A percentile compares a stretch with the other conserved stretches of the same genome.
These are phyloP conservation scores for Omphalea diandra DNA, from an alignment of 441 rosid species.

Conservation along the genomic window DNA sequence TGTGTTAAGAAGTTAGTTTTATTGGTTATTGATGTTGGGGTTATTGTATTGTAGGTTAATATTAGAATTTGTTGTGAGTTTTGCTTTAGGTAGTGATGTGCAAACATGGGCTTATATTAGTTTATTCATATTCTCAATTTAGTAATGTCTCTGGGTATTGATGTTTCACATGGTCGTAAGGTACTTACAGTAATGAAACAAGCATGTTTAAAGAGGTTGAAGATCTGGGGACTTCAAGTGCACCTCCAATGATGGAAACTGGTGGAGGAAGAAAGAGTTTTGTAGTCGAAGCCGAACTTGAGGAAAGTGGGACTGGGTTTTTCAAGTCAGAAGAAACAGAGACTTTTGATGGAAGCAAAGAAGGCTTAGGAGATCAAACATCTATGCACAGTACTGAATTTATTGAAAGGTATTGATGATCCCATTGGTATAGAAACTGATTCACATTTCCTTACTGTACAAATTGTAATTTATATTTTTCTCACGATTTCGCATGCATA, in stretches of 20 bases:
- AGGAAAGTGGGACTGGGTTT: slow-evolving; percentile 32
- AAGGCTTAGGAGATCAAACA: slow-evolving; percentile 29
- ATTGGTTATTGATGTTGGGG: not conserved
- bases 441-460: not conserved
- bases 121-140: not conserved
- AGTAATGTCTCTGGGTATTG: slow-evolving; percentile 2
- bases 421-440: too few species aligned
- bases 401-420: slow-evolving; percentile 55
- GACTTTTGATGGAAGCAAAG: slow-evolving; percentile 28
- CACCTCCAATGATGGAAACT: slow-evolving; percentile 77
- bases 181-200: slow-evolving; percentile 26
- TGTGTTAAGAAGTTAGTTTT: too few species aligned
- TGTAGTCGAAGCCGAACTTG: slow-evolving; percentile 40
- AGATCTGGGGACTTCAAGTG: slow-evolving; percentile 87
- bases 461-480: slow-evolving; percentile 17
- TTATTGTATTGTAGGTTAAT: not conserved
- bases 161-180: slow-evolving; percentile 37
- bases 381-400: slow-evolving; percentile 33
- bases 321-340: slow-evolving; percentile 33
- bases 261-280: slow-evolving; percentile 43
- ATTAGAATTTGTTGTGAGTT: not conserved
- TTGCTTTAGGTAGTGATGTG: not conserved
- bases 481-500: slow-evolving; percentile 38
- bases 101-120: not conserved
- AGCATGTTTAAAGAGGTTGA: slow-evolving; percentile 33